Conservation (phyloP, 1,284 basidiomycete genomes). For the Leccinum subrobustum region DNA sequence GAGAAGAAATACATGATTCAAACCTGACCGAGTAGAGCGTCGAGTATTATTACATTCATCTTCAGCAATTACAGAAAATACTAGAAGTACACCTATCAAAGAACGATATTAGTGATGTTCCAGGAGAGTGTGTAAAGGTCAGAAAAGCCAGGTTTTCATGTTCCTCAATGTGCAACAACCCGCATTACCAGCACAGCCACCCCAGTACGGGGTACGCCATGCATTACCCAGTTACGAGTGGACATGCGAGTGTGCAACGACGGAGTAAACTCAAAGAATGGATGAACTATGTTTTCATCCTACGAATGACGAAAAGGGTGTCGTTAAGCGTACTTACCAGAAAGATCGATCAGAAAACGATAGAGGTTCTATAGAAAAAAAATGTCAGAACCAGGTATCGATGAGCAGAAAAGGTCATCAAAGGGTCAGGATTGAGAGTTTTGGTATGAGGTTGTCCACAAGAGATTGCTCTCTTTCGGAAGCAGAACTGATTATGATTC, state of each 20-base stretch:
- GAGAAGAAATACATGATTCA: too few species aligned
- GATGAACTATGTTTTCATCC: slow-evolving; percentile 77
- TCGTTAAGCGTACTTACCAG: slow-evolving; percentile 21
- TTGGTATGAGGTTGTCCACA: slow-evolving; percentile 68
- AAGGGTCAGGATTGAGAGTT: slow-evolving; percentile 48
- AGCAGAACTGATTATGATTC: slow-evolving; percentile 75
- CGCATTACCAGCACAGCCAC: slow-evolving; percentile 37
- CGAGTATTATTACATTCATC: not conserved
- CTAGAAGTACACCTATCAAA: slow-evolving; percentile 4
- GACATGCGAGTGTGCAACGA: slow-evolving; percentile 33
- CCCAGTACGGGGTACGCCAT: slow-evolving; percentile 48
- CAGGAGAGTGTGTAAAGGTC: slow-evolving; percentile 33
- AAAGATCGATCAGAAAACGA: too few species aligned
- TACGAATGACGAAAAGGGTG: slow-evolving; percentile 10
- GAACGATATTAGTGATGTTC: slow-evolving; percentile 3
- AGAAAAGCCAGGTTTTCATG: slow-evolving; percentile 74
- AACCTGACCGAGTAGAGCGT: too few species aligned
- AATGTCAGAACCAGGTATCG: not conserved
- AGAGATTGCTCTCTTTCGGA: slow-evolving; percentile 71
- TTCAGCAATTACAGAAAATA: not conserved
- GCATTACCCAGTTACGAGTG: slow-evolving; percentile 38
- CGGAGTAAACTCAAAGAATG: slow-evolving; percentile 68
- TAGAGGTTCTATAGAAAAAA: not conserved
- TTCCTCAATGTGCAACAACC: slow-evolving; percentile 39
- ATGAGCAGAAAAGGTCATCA: not conserved